These are phyloP conservation scores for Diaporthe velutina DNA, from an alignment of 2,329 filamentous ascomycete genomes.

Conservation along the genomic window DNA sequence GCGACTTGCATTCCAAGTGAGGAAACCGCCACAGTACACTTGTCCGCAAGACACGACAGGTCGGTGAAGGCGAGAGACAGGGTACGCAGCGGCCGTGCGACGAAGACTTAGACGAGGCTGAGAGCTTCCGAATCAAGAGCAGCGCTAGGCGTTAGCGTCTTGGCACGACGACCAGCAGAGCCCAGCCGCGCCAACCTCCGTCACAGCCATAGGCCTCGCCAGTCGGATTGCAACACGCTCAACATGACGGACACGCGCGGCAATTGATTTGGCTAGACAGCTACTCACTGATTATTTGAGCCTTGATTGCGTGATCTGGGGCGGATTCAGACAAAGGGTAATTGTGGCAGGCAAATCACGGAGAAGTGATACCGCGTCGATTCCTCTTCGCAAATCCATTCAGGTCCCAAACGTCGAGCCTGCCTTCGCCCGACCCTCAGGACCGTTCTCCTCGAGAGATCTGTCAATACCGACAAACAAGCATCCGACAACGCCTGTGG, in stretches of 20 bases:
- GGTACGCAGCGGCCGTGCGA: not conserved
- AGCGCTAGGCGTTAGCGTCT: not conserved
- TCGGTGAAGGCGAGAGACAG: not conserved
- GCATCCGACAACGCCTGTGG: not conserved
- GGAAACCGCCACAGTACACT: too few relatives aligned
- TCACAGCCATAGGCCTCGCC: not conserved
- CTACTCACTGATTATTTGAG: too few relatives aligned
- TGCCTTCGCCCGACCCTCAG: not conserved
- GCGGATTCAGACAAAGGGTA: too few relatives aligned
- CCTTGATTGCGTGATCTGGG: too few relatives aligned
- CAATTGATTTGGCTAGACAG: too few relatives aligned
- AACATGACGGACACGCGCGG: not conserved
- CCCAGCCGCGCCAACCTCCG: not conserved
- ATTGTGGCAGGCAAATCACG: too few relatives aligned
- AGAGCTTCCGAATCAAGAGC: conserved; percentile 2
- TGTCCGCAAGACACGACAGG: not conserved
- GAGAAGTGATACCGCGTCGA: not conserved
- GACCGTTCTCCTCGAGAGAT: not conserved
- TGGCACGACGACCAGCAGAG: not conserved
- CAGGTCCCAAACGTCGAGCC: not conserved
- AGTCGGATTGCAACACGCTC: not conserved
- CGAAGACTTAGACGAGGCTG: not conserved
- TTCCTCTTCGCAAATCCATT: too few relatives aligned
- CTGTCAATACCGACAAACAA: not conserved
- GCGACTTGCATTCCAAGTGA: too few relatives aligned